These are phyloP conservation scores for Penicillium sp. DNA, from an alignment of 2,329 filamentous ascomycete species.

Conservation along the genomic window DNA sequence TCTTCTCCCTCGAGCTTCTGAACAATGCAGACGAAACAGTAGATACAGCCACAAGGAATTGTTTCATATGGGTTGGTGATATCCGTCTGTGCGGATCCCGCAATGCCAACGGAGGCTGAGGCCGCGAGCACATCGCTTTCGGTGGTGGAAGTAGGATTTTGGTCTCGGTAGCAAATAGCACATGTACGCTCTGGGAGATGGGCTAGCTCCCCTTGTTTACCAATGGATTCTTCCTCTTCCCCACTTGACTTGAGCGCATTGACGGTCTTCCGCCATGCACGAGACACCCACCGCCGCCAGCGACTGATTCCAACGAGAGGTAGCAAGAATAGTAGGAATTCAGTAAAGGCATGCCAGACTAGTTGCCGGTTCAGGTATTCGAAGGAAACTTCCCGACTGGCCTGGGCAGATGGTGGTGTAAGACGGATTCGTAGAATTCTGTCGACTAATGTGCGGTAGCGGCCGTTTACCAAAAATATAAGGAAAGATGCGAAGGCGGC, in stretches of 20 bases:
- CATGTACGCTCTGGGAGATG: constrained; percentile 93
- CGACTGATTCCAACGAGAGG: constrained; percentile 92
- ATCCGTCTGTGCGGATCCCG: constrained; percentile 87
- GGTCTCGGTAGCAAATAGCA: constrained; percentile 94
- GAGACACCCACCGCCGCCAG: constrained; percentile 86
- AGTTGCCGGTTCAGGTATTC: constrained; percentile 97
- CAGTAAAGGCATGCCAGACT: constrained; percentile 99
- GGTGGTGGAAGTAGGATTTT: constrained; percentile 69
- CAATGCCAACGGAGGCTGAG: constrained; percentile 68
- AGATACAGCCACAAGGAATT: constrained; percentile 84
- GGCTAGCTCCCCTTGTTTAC: constrained; percentile 68
- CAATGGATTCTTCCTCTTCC: constrained; percentile 51
- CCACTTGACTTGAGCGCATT: constrained; percentile 56
- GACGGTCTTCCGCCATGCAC: constrained; percentile 81
- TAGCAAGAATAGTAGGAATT: constrained; percentile 96
- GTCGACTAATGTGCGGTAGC: constrained; percentile 88
- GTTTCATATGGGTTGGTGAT: constrained; percentile 96
- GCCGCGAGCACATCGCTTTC: constrained; percentile 76
- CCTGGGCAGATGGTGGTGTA: constrained; percentile 78
- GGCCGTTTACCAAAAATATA: constrained; percentile 85
- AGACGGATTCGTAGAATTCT: constrained; percentile 80
- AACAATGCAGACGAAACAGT: constrained; percentile 95
- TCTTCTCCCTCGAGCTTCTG: constrained; percentile 88
- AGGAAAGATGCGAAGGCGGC: constrained; percentile 84
- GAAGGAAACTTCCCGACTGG: constrained; percentile 89